Evolutionary conservation across 176 grass and related monocot species (phyloP), one percentile per base, ranked within the genome.

Genomic region (Musa acuminata): DNA sequence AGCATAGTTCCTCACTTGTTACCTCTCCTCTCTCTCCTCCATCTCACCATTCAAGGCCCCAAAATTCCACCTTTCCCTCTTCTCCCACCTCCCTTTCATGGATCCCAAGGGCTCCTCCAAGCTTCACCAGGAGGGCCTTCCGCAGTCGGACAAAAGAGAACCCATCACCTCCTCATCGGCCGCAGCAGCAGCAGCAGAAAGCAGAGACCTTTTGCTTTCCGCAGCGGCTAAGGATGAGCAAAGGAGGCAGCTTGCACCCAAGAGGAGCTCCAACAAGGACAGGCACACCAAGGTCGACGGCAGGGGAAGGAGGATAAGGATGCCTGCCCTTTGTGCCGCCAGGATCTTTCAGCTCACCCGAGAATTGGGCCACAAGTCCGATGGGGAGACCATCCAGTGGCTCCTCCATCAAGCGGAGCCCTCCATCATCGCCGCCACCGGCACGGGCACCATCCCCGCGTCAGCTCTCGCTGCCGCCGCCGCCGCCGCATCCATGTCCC

Each of bases 241-340:
- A 63, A 84, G 85, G 55, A 29, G 35, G 74, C 77, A 76, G 85
- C 75, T 91, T 67, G 89, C 83, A 52, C 85, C 89, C 11, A 88
- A 91, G 85, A 55, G 89, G 75, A 91, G 89, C 80, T 91, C 89
- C 54, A 91, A 91, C 51, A 97, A 93, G 81, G 93, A 97, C 82
- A 77, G 93, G 13, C 93, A 97, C 77, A 97, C 93, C 21, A 97
- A 93, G 82, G 93, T 97, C 53, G 93, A 97, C 1, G 93, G 93
- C 3, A 85, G 93, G 63, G 89, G 89, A 11, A 82, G 89, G 2
- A 83, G 89, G 89, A 91, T 91, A 80, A 85, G 89, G 74, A 91
- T 91, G 89, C 89, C 89, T 58, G 89, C 89, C 68, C 89, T 91
- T 52, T 91, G 89, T 80, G 89, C 89, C 11, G 89, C 89, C 8